phyloP scores from a whole-genome alignment of 352 stramenopile species.

The Phytopythium ostracodes region DNA sequence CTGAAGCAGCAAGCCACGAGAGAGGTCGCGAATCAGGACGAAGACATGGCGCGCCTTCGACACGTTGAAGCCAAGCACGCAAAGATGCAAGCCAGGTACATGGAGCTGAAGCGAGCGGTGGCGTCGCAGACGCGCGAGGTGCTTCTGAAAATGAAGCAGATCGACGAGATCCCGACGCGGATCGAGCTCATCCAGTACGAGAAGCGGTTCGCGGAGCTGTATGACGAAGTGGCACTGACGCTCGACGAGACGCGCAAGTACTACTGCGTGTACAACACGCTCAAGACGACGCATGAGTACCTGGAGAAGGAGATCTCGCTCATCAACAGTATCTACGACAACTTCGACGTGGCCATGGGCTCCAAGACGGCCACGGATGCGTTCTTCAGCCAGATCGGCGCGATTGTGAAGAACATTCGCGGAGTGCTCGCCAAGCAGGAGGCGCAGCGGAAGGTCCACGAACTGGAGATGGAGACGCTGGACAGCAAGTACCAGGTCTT shows the following conservation, averaged over 20 bases:
- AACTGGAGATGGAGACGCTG: constrained; percentile 47
- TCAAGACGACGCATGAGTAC: constrained; percentile 77
- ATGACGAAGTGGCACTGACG: constrained; percentile 83
- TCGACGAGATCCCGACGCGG: constrained; percentile 83
- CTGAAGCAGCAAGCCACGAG: constrained; percentile 30
- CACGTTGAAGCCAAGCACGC: constrained; percentile 68
- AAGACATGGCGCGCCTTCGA: constrained; percentile 35
- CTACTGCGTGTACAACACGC: constrained; percentile 85
- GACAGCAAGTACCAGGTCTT: constrained; percentile 79
- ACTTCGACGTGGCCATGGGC: constrained; percentile 76
- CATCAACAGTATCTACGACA: constrained; percentile 81
- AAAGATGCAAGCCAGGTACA: constrained; percentile 63
- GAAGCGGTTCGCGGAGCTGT: constrained; percentile 86
- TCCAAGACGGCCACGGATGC: constrained; percentile 53
- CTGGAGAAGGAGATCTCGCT: constrained; percentile 86
- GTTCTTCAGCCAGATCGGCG: constrained; percentile 78
- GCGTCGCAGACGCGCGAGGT: constrained; percentile 56
- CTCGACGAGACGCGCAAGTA: constrained; percentile 90
- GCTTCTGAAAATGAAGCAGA: constrained; percentile 52
- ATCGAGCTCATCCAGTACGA: constrained; percentile 91
- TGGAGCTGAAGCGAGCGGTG: constrained; percentile 57
- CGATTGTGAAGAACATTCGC: constrained; percentile 62
- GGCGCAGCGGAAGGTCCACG: constrained; percentile 29
- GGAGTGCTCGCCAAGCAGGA: constrained; percentile 53
- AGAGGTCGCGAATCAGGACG: constrained; percentile 33